Conservation (phyloP, 768 basidiomycete genomes). For the Epithele typhae region DNA sequence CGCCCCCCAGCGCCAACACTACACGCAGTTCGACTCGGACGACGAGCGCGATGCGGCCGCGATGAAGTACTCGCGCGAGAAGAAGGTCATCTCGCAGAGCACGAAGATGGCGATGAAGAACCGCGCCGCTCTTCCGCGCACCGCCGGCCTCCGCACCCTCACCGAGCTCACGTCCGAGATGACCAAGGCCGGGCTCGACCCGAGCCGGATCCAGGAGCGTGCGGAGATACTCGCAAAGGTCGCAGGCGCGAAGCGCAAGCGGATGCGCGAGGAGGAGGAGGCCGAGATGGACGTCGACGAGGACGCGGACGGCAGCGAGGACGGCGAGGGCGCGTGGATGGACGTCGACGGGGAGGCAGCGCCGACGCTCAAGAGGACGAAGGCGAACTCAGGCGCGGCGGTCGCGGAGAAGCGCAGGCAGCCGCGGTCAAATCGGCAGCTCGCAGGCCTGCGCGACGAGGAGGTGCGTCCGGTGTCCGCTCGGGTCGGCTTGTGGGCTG, state of each 20-base stretch:
- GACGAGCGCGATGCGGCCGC: slow-evolving; percentile 74
- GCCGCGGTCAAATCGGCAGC: slow-evolving; percentile 68
- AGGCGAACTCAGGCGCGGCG: slow-evolving; percentile 56
- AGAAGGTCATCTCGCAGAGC: slow-evolving; percentile 70
- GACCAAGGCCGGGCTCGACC: slow-evolving; percentile 87
- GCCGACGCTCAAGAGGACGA: slow-evolving; percentile 55
- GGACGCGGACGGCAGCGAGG: slow-evolving; percentile 51
- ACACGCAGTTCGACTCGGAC: slow-evolving; percentile 46
- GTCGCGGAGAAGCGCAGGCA: slow-evolving; percentile 45
- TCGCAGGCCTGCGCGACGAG: slow-evolving; percentile 77
- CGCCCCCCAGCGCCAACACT: background rate
- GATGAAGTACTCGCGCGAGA: slow-evolving; percentile 51
- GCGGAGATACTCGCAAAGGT: slow-evolving; percentile 78
- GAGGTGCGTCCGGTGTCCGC: slow-evolving; percentile 41
- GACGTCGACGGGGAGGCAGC: slow-evolving; percentile 37
- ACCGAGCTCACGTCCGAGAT: slow-evolving; percentile 75
- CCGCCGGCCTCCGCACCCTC: slow-evolving; percentile 61
- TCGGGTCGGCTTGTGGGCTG: background rate
- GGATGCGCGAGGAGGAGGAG: slow-evolving; percentile 56
- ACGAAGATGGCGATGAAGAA: slow-evolving; percentile 89
- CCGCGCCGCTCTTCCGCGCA: slow-evolving; percentile 72
- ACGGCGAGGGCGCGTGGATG: slow-evolving; percentile 42
- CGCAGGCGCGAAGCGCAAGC: slow-evolving; percentile 65
- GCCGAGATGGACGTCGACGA: slow-evolving; percentile 65
- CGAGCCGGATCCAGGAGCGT: slow-evolving; percentile 84